These are phyloP conservation scores for Haplosporangium sp. DNA, from an alignment of 371 early-diverging fungal genomes.

Conservation along the genomic window DNA sequence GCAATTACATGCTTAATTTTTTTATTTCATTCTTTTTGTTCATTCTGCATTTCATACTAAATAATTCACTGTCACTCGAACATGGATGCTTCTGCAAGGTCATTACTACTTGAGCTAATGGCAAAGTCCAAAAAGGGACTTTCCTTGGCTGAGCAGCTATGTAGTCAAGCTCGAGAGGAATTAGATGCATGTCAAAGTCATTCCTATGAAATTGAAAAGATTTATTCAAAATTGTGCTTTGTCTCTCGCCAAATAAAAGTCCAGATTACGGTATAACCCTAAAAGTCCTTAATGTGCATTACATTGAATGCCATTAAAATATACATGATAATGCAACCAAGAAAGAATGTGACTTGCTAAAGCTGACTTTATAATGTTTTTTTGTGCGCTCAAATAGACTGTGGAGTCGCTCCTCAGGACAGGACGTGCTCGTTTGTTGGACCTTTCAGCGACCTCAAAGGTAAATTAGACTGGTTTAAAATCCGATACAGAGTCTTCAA, in stretches of 20 bases:
- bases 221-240: conserved; percentile 52
- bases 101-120: conserved; percentile 48
- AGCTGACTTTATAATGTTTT: background rate
- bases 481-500: background rate
- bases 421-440: conserved; percentile 30
- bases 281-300: background rate
- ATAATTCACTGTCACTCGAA: background rate
- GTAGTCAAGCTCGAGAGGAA: conserved; percentile 49
- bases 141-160: conserved; percentile 45
- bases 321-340: background rate
- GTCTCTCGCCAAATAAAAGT: conserved; percentile 50
- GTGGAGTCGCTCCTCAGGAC: conserved; percentile 42
- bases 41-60: background rate
- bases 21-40: conserved; percentile 7
- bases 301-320: background rate
- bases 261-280: conserved; percentile 34
- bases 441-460: conserved; percentile 28
- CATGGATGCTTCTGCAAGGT: conserved; percentile 46
- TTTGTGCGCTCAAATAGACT: conserved; percentile 13
- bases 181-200: conserved; percentile 46
- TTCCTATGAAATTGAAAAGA: conserved; percentile 48
- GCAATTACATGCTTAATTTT: background rate
- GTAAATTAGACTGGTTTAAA: conserved; percentile 3
- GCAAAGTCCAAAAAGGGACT: conserved; percentile 52
- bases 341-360: conserved; percentile 2